Evolutionary conservation across 2,329 filamentous ascomycete genomes (phyloP).

Genomic region (Zymoseptoria passerinii): DNA sequence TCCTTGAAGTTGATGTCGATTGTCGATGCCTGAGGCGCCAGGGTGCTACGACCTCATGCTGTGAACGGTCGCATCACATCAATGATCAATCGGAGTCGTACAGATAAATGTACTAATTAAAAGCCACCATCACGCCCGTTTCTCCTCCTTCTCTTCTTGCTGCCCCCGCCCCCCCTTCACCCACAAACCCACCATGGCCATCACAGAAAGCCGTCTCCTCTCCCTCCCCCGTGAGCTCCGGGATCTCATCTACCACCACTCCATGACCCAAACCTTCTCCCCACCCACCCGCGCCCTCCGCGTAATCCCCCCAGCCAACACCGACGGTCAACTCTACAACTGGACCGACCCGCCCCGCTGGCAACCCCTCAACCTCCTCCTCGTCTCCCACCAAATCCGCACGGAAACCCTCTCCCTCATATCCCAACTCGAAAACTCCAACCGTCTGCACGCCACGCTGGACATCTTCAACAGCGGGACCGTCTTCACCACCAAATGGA

Average conservation of each 20-base stretch:
- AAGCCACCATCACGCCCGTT: neutral
- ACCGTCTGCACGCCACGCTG: slow-evolving; percentile 9
- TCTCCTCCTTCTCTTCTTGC: neutral
- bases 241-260: slow-evolving; percentile 16
- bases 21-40: neutral
- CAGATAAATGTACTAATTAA: neutral
- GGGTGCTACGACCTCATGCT: neutral
- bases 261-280: slow-evolving; percentile 3
- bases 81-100: neutral
- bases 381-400: slow-evolving; percentile 13
- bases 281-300: slow-evolving; percentile 2
- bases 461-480: slow-evolving; percentile 19
- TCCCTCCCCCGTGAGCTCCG: slow-evolving; percentile 19
- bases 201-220: slow-evolving; percentile 8
- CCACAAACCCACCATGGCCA: slow-evolving; percentile 1
- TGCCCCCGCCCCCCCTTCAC: no score
- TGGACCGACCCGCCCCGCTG: slow-evolving; percentile 6
- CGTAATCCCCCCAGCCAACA: slow-evolving; percentile 5
- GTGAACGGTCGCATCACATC: neutral
- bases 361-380: slow-evolving; percentile 3
- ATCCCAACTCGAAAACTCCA: slow-evolving; percentile 5
- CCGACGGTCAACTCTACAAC: slow-evolving; percentile 11
- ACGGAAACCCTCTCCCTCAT: slow-evolving; percentile 14
- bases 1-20: neutral
- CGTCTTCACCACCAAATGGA: slow-evolving; percentile 20